Percentiles rank a stretch among this genome's conserved stretches.
phyloP scores from a whole-genome alignment of 305 asterid genomes.

The Solanum hybrid region DNA sequence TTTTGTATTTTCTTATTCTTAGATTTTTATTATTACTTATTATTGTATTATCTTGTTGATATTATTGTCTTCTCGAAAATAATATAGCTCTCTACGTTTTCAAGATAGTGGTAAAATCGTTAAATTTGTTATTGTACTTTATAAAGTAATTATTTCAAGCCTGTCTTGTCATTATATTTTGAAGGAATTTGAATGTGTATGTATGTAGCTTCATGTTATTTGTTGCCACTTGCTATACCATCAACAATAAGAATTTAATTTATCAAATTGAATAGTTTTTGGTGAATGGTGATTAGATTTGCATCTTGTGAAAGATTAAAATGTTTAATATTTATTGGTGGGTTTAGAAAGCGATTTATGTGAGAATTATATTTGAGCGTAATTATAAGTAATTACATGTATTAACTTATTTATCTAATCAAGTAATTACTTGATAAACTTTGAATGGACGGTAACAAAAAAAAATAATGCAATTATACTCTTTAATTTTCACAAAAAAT shows the following conservation, averaged over 20 bases:
- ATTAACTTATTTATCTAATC: neutral
- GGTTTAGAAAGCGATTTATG: neutral
- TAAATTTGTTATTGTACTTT: neutral
- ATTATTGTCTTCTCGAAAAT: neutral
- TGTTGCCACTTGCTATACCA: neutral
- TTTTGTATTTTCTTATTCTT: neutral
- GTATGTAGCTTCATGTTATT: neutral
- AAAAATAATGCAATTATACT: neutral
- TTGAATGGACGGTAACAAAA: neutral
- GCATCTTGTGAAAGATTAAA: neutral
- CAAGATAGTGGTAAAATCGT: neutral
- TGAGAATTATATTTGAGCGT: neutral
- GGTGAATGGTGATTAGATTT: constrained; percentile 1
- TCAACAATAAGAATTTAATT: neutral
- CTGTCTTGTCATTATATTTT: neutral
- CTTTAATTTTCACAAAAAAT: neutral
- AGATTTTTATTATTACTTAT: neutral
- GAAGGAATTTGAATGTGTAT: neutral
- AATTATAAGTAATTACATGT: neutral
- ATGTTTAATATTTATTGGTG: neutral
- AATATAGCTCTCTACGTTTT: neutral
- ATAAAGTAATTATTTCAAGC: neutral
- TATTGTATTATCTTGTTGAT: neutral
- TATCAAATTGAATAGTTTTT: neutral
- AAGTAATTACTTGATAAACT: neutral